Base-by-base conservation (phyloP, 345 rosid genomes). In the Pugionium dolabratum region DNA sequence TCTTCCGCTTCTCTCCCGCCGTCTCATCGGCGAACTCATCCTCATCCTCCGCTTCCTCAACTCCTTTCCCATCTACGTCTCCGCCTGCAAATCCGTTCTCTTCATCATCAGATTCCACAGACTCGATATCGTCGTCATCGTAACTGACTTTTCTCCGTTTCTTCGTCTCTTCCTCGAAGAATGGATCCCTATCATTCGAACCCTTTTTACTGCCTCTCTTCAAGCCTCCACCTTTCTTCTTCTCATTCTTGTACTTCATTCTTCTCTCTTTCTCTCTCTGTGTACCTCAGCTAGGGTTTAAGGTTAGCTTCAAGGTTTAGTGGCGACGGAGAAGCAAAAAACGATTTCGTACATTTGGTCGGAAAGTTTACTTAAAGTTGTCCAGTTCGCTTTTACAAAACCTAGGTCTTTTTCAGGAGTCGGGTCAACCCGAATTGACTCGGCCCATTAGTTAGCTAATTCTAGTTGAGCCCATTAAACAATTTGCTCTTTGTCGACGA, bases 91-190 rank as follows among this genome's bases (percentile, higher is more conserved):
- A 64, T 45, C 70, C 61, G 48, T 74, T 74, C 3, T 78, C 72
- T 6, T 81, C 90, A 1, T 30, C 90, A 3, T 83, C 91, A 0
- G 87, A 84, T 0, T 79, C 88, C 1, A 54, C 71, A 10, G 96
- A 89, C 43, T 85, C 91, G 54, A 89, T 83, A 42, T 83, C 80
- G 1, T 83, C 90, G 31, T 83, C 90, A 9, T 84, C 93, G 68
- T 74, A 70, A 5, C 59, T 75, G 9, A 40, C 56, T 64, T 83
- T 86, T 37, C 84, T 75, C 60, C 83, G 80, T 72, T 77, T 87
- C 73, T 74, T 83, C 6, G 76, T 43, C 30, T 80, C 81, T 4
- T 69, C 45, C 8, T 70, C 77, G 57, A 89, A 89, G 46, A 86
- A 82, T 0, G 87, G 71, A 65, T 86, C 92, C 5, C 57, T 31